Evolutionary conservation across 2,329 filamentous ascomycete genomes (phyloP).

Genomic region (Penicillium janthinellum): DNA sequence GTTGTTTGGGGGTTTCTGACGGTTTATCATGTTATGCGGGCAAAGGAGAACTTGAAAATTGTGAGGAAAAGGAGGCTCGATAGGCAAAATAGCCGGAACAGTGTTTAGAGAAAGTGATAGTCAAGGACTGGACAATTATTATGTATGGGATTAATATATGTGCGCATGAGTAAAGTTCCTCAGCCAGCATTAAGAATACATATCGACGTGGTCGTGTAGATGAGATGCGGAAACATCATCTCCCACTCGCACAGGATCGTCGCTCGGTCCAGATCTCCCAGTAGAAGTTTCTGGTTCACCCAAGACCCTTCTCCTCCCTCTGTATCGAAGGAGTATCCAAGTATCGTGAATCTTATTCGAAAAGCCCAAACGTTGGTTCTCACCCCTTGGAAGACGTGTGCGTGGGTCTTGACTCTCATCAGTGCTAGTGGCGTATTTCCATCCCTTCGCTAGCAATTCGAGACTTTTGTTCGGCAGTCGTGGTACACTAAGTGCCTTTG

Average conservation of each 20-base stretch:
- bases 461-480: conserved; percentile 4
- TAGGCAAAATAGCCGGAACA: background rate
- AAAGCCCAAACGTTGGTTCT: conserved; percentile 1
- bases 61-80: background rate
- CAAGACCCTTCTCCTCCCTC: background rate
- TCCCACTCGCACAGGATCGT: background rate
- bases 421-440: background rate
- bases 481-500: background rate
- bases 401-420: background rate
- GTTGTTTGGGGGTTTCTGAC: conserved; percentile 3
- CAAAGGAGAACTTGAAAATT: conserved; percentile 2
- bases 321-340: background rate
- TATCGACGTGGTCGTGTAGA: background rate
- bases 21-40: conserved; percentile 2
- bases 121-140: background rate
- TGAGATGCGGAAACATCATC: background rate
- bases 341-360: background rate
- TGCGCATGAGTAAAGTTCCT: background rate
- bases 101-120: background rate
- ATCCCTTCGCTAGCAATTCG: background rate
- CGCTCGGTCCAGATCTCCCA: background rate
- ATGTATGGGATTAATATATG: background rate
- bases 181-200: background rate
- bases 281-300: background rate
- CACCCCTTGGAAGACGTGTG: background rate